Evolutionary conservation across 257 asterid genomes (phyloP).

Genomic region (Solanum tarijense): DNA sequence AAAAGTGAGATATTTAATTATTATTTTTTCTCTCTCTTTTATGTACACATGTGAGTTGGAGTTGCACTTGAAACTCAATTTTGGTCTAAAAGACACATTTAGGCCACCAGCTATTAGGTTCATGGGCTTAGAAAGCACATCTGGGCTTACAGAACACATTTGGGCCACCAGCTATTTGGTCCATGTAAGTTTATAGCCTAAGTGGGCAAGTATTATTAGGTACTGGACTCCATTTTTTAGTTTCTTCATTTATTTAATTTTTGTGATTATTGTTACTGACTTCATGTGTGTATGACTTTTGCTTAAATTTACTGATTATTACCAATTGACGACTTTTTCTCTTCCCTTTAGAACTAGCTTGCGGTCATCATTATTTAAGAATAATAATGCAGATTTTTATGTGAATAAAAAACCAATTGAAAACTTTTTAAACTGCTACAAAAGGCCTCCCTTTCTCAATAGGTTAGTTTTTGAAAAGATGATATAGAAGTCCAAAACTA

Average conservation of each 20-base stretch:
- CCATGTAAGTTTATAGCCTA: too few species aligned
- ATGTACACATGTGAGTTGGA: background rate
- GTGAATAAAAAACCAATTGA: background rate
- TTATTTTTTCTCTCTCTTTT: too few species aligned
- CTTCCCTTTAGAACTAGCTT: background rate
- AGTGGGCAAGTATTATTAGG: too few species aligned
- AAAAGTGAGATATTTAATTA: background rate
- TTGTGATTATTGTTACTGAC: too few species aligned
- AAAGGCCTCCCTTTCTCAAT: background rate
- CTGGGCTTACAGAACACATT: too few species aligned
- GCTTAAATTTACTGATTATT: too few species aligned
- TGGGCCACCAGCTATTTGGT: too few species aligned
- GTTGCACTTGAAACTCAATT: background rate
- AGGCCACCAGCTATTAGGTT: too few species aligned
- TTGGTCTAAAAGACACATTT: background rate
- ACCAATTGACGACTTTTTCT: background rate
- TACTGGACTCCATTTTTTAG: too few species aligned
- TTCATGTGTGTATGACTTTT: too few species aligned
- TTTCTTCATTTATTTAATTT: too few species aligned
- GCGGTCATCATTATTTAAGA: background rate
- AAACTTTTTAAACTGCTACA: background rate
- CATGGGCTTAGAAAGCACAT: too few species aligned
- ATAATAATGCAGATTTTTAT: background rate
- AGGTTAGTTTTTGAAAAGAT: background rate
- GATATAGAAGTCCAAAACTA: background rate